Base-by-base conservation (phyloP, 192 early-diverging fungal species). In the Cetraspora pellucida region DNA sequence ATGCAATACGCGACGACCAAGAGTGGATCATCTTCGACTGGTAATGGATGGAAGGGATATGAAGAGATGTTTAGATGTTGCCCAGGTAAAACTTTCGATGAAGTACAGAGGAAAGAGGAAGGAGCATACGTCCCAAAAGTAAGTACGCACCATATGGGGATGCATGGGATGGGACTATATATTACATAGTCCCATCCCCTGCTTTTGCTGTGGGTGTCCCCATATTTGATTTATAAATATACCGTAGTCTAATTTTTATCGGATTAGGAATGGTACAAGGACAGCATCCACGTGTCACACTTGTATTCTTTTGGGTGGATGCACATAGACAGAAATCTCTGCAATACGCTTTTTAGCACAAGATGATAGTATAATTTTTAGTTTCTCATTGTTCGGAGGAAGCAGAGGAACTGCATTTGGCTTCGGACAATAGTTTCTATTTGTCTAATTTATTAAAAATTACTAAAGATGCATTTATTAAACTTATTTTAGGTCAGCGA, bases 221-320 rank as follows among this genome's bases (percentile, higher is more conserved):
- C n/a, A n/a, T n/a, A n/a, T 52, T 28, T 25, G 7, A 10, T 31
- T 57, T 9, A 17, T 46, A 43, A 78, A 28, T 45, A 70, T 79
- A 59, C 57, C 13, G 43, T 67, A 50, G 45, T 6, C 50, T 83
- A 17, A 52, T 85, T 77, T 31, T 82, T 30, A 16, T 13, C 19
- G 44, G 16, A 46, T 50, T 78, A 82, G 80, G 72, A 27, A 71
- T 81, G 74, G 85, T 85, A 43, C 85, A 86, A 28, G 84, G 82
- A 25, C 82, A 85, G 17, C 87, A 91, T 77, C 82, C 86, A 45
- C 83, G 85, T 14, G 86, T 90, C 16, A 97, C 96, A 9, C 77
- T 99, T 55, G 89, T 99, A 1, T 90, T 99, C 64, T 99, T 97
- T 83, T 99, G 13, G 97, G 97, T 47, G 97, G 97, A 19, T 98